Evolutionary conservation across 169 alveolate species (phyloP), one percentile per base, ranked within the genome.

Genomic region (Eimeria maxima): DNA sequence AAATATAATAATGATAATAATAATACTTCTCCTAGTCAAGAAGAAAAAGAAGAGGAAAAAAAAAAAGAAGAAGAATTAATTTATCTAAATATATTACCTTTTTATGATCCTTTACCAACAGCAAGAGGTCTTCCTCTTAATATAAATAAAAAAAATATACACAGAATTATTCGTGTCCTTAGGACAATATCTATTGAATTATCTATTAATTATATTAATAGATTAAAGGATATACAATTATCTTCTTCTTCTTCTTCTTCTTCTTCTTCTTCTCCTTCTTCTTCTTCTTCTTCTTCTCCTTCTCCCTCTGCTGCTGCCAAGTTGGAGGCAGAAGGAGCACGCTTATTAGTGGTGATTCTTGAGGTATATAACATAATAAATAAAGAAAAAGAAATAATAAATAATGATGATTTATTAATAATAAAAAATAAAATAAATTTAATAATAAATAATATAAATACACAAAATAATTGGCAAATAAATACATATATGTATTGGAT

Each of bases 271-370:
- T n/a, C n/a, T n/a, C n/a, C n/a, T n/a, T n/a, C n/a, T n/a, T n/a
- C n/a, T n/a, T n/a, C n/a, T n/a, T n/a, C n/a, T n/a, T n/a, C n/a
- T n/a, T n/a, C n/a, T n/a, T n/a, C n/a, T n/a, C 24, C 55, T 2
- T 47, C 55, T 14, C 27, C 80, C 8, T 60, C 45, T 10, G 22
- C 33, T 18, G 93, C 67, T 4, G 60, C 93, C 8, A 84, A 6
- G 80, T 38, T 84, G 60, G 93, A 84, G 60, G 38, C 80, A 11
- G 93, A 84, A 71, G 93, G 63, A 4, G 93, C 93, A 1, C 93
- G 93, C 4, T 22, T 84, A 33, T 20, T 84, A 14, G 78, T 53
- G 18, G 53, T 84, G 63, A 8, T 60, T 22, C 45, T 84, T 60
- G 93, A 38, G 74, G 60, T 57, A 22, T 38, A 11, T 44, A 45